Percentiles rank a stretch among this genome's conserved stretches.
These are phyloP conservation scores for Yamadazyma pseudoaaseri DNA, from an alignment of 1,139 yeast genomes.

Conservation along the genomic window DNA sequence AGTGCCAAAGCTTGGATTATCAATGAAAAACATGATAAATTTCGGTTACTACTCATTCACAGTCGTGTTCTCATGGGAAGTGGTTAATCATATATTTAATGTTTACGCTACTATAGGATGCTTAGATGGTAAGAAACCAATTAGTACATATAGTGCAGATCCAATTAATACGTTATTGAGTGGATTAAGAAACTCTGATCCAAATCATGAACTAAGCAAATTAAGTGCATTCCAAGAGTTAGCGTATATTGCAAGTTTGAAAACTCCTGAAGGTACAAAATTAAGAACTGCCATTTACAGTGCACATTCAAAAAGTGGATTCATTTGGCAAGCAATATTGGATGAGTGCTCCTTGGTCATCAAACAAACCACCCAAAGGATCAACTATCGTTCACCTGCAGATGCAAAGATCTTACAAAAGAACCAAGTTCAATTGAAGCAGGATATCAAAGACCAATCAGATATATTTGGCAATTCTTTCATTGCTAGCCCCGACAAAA, in stretches of 20 bases:
- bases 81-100: slow-evolving; percentile 59
- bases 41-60: slow-evolving; percentile 40
- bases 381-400: slow-evolving; percentile 32
- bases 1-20: slow-evolving; percentile 33
- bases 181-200: slow-evolving; percentile 56
- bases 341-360: slow-evolving; percentile 60
- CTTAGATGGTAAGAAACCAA: slow-evolving; percentile 66
- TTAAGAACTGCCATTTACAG: slow-evolving; percentile 55
- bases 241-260: slow-evolving; percentile 55
- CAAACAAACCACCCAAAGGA: slow-evolving; percentile 41
- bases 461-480: slow-evolving; percentile 36
- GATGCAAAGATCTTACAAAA: slow-evolving; percentile 33
- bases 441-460: slow-evolving; percentile 14
- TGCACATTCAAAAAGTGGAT: slow-evolving; percentile 44
- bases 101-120: slow-evolving; percentile 86
- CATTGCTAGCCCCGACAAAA: slow-evolving; percentile 11
- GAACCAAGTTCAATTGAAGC: slow-evolving; percentile 15
- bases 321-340: slow-evolving; percentile 56
- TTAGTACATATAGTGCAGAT: slow-evolving; percentile 66
- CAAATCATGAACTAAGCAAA: slow-evolving; percentile 54
- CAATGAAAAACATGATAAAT: slow-evolving; percentile 34
- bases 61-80: slow-evolving; percentile 54
- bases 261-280: slow-evolving; percentile 40
- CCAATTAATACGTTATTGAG: slow-evolving; percentile 72
- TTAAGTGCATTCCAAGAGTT: slow-evolving; percentile 75